A percentile compares a stretch with the other conserved stretches of the same genome.
phyloP scores from a whole-genome alignment of 2,329 filamentous ascomycete species.

The Amylocarpus encephaloides region DNA sequence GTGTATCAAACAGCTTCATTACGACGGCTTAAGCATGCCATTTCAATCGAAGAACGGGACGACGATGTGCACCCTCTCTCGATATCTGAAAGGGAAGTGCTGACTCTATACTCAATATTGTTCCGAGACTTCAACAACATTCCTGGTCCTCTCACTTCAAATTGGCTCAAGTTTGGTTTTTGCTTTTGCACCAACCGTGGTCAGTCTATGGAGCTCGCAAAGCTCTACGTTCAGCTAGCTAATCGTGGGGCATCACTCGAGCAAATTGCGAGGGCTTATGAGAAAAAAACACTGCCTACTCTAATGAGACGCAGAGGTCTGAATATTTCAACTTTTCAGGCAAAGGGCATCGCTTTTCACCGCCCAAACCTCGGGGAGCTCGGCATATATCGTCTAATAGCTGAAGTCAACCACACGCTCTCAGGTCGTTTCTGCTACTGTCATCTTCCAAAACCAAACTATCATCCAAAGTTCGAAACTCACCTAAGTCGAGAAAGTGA shows the following conservation, averaged over 20 bases:
- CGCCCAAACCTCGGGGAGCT: slow-evolving; percentile 2
- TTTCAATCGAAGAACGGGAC: not conserved
- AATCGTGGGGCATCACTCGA: slow-evolving; percentile 1
- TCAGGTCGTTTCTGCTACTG: slow-evolving; percentile 5
- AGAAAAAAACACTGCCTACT: slow-evolving; percentile 1
- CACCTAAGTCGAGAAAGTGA: slow-evolving; percentile 5
- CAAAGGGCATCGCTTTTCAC: slow-evolving; percentile 4
- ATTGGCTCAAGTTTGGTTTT: slow-evolving; percentile 5
- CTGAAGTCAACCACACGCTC: slow-evolving; percentile 4
- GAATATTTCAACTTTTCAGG: slow-evolving; percentile 1
- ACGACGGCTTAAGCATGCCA: not conserved
- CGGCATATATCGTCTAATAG: slow-evolving; percentile 5
- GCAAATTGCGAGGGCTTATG: slow-evolving; percentile 2
- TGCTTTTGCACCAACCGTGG: slow-evolving; percentile 4
- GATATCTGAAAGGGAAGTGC: not conserved
- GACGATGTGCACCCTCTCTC: not conserved
- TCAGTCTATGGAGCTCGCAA: slow-evolving; percentile 3
- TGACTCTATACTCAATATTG: not conserved
- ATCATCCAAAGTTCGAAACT: slow-evolving; percentile 5
- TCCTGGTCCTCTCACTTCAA: slow-evolving; percentile 2
- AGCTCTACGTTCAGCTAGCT: slow-evolving; percentile 3
- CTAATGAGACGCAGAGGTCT: slow-evolving; percentile 5
- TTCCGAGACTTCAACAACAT: slow-evolving; percentile 8
- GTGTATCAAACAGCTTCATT: not conserved
- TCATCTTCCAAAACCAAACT: not conserved